These are phyloP conservation scores for Isabelozyma rhagii DNA, from an alignment of 805 yeast species.

Conservation along the genomic window DNA sequence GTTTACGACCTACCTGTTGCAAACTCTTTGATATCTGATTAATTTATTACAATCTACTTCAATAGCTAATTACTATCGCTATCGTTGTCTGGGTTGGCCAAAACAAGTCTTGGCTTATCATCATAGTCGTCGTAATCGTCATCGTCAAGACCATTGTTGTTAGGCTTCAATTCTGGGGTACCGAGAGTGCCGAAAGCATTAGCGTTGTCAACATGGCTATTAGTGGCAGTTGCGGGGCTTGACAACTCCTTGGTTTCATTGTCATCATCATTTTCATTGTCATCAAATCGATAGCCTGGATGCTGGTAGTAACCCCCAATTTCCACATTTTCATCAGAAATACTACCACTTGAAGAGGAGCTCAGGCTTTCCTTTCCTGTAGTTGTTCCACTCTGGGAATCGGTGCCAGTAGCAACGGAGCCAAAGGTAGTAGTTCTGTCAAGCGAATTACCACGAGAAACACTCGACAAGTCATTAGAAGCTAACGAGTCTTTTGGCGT, in stretches of 20 bases:
- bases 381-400: slow-evolving; percentile 14
- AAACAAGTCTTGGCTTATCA: slow-evolving; percentile 43
- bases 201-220: slow-evolving; percentile 8
- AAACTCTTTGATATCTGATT: no score
- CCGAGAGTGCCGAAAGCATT: neutral
- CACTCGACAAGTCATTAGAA: neutral
- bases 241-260: slow-evolving; percentile 7
- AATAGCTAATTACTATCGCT: slow-evolving; percentile 18
- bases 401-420: slow-evolving; percentile 13
- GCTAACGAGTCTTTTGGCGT: neutral
- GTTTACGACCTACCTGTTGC: no score
- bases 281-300: slow-evolving; percentile 31
- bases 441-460: slow-evolving; percentile 26
- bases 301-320: slow-evolving; percentile 40
- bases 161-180: neutral
- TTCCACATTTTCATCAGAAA: slow-evolving; percentile 19
- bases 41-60: no score
- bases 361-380: slow-evolving; percentile 9
- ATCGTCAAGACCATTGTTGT: slow-evolving; percentile 15
- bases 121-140: slow-evolving; percentile 15
- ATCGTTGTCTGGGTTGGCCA: slow-evolving; percentile 56
- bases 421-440: slow-evolving; percentile 29
- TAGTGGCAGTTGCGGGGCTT: neutral
- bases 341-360: slow-evolving; percentile 22
- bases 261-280: slow-evolving; percentile 18